Conservation (phyloP, 495 filamentous ascomycete genomes). For the Aspergillus diversus region DNA sequence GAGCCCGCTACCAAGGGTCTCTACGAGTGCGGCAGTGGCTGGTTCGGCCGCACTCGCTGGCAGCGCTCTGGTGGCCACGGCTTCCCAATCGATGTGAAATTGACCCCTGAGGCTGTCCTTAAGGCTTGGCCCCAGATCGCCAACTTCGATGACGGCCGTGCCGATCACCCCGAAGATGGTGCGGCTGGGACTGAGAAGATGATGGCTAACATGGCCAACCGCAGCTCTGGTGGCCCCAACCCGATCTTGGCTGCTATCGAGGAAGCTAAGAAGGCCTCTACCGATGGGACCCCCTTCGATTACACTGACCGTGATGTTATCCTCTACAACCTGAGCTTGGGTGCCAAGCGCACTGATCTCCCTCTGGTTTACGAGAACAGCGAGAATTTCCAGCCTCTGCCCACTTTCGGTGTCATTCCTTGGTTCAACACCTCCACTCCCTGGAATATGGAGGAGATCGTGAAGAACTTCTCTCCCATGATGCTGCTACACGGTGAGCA, state of each 20-base stretch:
- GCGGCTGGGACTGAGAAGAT: constrained; percentile 80
- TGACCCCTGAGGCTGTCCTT: constrained; percentile 85
- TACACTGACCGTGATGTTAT: constrained; percentile 88
- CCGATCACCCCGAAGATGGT: constrained; percentile 83
- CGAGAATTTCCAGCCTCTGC: constrained; percentile 89
- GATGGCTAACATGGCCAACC: constrained; percentile 90
- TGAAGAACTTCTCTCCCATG: constrained; percentile 97
- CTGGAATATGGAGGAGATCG: constrained; percentile 79
- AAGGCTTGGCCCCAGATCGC: constrained; percentile 78
- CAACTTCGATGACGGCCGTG: constrained; percentile 87
- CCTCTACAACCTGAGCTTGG: constrained; percentile 93
- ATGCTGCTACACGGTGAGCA: constrained; percentile 99
- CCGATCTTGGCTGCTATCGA: constrained; percentile 71
- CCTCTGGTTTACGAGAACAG: constrained; percentile 85
- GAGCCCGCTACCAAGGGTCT: constrained; percentile 83
- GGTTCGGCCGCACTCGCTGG: constrained; percentile 92
- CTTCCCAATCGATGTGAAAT: constrained; percentile 85
- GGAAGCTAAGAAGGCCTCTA: constrained; percentile 71
- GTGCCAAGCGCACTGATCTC: constrained; percentile 90
- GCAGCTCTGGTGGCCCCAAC: constrained; percentile 54
- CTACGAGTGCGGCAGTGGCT: constrained; percentile 96
- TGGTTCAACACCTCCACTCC: constrained; percentile 84
- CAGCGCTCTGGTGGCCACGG: constrained; percentile 88
- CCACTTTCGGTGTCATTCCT: constrained; percentile 93
- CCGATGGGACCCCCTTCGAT: constrained; percentile 75